Evolutionary conservation across 225 moss, liverwort and hornwort genomes (phyloP).

Genomic region (Ulota crispa): DNA sequence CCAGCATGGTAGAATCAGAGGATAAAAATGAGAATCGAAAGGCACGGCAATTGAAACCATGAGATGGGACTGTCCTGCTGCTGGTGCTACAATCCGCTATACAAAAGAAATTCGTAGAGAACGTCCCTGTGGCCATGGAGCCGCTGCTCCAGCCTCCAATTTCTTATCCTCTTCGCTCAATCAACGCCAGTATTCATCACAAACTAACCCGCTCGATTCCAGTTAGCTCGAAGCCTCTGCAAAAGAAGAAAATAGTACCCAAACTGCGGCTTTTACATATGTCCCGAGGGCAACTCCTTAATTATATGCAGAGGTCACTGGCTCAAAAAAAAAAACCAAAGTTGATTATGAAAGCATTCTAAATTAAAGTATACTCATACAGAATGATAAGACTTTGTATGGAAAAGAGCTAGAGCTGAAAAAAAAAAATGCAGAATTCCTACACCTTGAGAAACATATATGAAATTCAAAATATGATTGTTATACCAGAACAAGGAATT

Average conservation of each 20-base stretch:
- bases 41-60: slow-evolving; percentile 22
- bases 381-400: not conserved
- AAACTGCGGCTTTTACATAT: not conserved
- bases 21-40: slow-evolving; percentile 14
- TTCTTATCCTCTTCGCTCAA: not conserved
- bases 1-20: slow-evolving; percentile 5
- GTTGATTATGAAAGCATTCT: not conserved
- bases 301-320: not conserved
- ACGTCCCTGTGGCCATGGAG: slow-evolving; percentile 25
- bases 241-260: not conserved
- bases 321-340: not conserved
- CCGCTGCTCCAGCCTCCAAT: not conserved
- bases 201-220: not conserved
- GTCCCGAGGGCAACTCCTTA: not conserved
- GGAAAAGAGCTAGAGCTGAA: not conserved
- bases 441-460: not conserved
- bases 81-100: slow-evolving; percentile 1
- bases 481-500: slow-evolving; percentile 65
- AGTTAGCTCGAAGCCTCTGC: not conserved
- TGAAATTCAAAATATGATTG: not conserved
- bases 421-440: not conserved
- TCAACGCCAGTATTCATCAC: not conserved
- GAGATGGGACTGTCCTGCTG: not conserved
- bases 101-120: slow-evolving; percentile 19
- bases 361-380: not conserved